Evolutionary conservation across 768 basidiomycete genomes (phyloP).

Genomic region (Termitomyces sp.): DNA sequence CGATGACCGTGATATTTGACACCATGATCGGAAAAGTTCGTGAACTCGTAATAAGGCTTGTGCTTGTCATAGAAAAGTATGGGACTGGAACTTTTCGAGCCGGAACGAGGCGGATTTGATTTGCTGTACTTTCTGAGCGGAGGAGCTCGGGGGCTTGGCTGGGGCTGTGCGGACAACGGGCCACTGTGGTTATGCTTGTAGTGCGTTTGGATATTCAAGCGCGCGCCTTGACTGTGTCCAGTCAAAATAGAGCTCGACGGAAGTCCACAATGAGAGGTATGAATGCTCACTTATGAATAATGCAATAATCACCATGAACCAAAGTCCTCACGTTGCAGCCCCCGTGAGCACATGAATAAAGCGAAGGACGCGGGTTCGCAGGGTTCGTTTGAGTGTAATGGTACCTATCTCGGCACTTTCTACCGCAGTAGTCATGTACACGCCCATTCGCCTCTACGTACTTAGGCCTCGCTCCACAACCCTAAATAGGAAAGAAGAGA

Average conservation of each 20-base stretch:
- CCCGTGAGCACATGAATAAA: constrained; percentile 1
- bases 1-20: constrained; percentile 51
- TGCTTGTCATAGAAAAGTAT: constrained; percentile 62
- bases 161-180: constrained; percentile 2
- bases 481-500: neutral
- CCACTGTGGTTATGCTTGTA: neutral
- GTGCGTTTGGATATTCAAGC: neutral
- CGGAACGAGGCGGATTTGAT: constrained; percentile 4
- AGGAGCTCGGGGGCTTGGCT: neutral
- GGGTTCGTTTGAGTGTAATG: neutral
- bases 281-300: neutral
- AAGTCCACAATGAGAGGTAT: neutral
- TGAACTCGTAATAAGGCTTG: constrained; percentile 62
- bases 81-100: constrained; percentile 9
- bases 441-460: neutral
- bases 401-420: neutral
- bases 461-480: neutral
- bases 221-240: neutral
- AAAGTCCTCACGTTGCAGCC: constrained; percentile 2
- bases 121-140: neutral
- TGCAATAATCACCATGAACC: constrained; percentile 5
- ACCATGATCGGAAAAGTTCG: constrained; percentile 66
- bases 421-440: constrained; percentile 4
- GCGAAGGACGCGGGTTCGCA: constrained; percentile 5
- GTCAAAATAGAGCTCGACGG: neutral